Percentiles rank a stretch among this genome's conserved stretches.
Conservation (phyloP, 148 eudicot species). For the Amaranthus cruentus region DNA sequence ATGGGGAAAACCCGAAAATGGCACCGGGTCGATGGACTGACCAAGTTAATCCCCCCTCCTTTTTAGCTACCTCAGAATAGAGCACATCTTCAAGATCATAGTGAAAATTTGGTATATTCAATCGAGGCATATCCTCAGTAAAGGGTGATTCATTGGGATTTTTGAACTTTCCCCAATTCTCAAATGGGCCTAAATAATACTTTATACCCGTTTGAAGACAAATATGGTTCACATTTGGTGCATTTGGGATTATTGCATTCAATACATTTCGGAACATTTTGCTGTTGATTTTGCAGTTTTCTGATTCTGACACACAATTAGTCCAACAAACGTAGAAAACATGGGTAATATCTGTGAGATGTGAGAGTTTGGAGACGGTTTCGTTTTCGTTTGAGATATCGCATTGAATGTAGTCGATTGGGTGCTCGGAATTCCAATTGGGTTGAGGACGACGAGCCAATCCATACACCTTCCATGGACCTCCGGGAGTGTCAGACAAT, state of each 20-base stretch:
- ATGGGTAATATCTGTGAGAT: slow-evolving; percentile 37
- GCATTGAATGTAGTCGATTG: slow-evolving; percentile 43
- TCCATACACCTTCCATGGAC: slow-evolving; percentile 48
- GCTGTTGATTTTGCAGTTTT: slow-evolving; percentile 32
- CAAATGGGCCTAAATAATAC: slow-evolving; percentile 32
- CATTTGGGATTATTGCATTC: slow-evolving; percentile 28
- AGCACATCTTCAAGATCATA: slow-evolving; percentile 37
- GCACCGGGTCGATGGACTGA: slow-evolving; percentile 33
- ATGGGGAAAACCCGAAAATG: slow-evolving; percentile 43
- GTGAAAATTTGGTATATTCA: slow-evolving; percentile 31
- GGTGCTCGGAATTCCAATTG: slow-evolving; percentile 35
- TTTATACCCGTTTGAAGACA: slow-evolving; percentile 36
- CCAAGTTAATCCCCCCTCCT: slow-evolving; percentile 36
- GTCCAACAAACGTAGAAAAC: slow-evolving; percentile 44
- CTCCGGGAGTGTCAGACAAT: slow-evolving; percentile 42
- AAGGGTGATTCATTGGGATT: slow-evolving; percentile 29
- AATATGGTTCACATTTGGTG: slow-evolving; percentile 30
- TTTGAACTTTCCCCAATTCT: slow-evolving; percentile 8
- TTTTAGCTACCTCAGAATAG: slow-evolving; percentile 23
- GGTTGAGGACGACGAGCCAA: slow-evolving; percentile 40
- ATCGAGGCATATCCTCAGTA: slow-evolving; percentile 37
- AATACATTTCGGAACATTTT: slow-evolving; percentile 35
- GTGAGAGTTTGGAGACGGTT: slow-evolving; percentile 25
- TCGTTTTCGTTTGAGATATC: slow-evolving; percentile 32
- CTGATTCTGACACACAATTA: slow-evolving; percentile 19